A percentile compares a stretch with the other conserved stretches of the same genome.
Evolutionary conservation across 192 early-diverging fungal genomes (phyloP).

Genomic region (Fimicolochytrium jonesii): DNA sequence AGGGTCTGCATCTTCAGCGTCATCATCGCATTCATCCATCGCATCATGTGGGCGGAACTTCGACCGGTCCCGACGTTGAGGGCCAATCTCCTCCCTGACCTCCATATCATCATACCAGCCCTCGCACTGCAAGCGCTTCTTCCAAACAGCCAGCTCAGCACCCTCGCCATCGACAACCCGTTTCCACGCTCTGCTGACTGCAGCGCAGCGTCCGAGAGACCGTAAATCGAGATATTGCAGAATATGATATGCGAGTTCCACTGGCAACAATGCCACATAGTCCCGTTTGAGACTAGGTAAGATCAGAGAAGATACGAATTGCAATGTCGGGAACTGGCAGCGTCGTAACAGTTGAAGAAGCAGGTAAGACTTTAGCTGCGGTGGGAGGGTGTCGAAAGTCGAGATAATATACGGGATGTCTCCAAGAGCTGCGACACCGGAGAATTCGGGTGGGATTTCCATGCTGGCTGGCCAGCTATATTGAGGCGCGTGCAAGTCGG

Average conservation of each 20-base stretch:
- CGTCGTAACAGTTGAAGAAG: constrained; percentile 84
- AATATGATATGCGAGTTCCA: constrained; percentile 63
- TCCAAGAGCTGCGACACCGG: constrained; percentile 20
- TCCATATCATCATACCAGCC: constrained; percentile 42
- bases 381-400: constrained; percentile 77
- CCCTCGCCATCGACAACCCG: constrained; percentile 69
- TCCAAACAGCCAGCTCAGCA: constrained; percentile 53
- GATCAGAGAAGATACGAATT: constrained; percentile 88
- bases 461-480: background rate
- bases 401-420: constrained; percentile 53
- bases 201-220: constrained; percentile 73
- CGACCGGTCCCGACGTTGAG: no score
- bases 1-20: background rate
- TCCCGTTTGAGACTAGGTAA: constrained; percentile 87
- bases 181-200: constrained; percentile 79
- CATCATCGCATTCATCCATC: constrained; percentile 30
- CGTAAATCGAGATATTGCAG: constrained; percentile 77
- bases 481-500: background rate
- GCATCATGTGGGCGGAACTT: constrained; percentile 19
- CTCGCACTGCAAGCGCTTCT: constrained; percentile 34
- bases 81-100: constrained; percentile 26
- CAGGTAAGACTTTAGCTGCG: constrained; percentile 76
- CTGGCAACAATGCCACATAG: constrained; percentile 62
- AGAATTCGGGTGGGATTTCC: constrained; percentile 14
- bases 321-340: constrained; percentile 74